A percentile compares a stretch with the other conserved stretches of the same genome.
phyloP scores from a whole-genome alignment of 768 basidiomycete species.

The Polyporus arcularius region DNA sequence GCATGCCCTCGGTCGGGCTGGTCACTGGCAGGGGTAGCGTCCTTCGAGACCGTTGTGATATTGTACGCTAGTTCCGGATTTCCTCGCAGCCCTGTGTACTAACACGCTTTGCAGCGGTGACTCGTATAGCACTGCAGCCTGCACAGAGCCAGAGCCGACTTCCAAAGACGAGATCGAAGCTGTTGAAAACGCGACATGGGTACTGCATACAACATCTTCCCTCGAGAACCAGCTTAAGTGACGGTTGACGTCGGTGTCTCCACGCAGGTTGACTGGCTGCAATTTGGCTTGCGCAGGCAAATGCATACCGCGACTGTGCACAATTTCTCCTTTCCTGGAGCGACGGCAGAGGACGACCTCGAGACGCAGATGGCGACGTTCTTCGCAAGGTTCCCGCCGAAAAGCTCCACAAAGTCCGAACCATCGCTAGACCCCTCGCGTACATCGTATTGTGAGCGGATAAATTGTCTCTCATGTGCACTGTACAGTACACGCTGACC shows the following conservation, averaged over 20 bases:
- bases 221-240: neutral
- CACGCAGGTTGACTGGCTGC: neutral
- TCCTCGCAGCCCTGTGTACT: no score
- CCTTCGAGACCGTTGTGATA: no score
- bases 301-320: neutral
- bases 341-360: constrained; percentile 29
- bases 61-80: no score
- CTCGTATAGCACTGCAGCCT: neutral
- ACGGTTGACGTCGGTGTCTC: neutral
- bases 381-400: constrained; percentile 10
- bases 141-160: no score
- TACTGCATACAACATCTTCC: neutral
- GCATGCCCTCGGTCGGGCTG: no score
- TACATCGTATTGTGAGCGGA: constrained; percentile 3
- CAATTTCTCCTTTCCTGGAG: constrained; percentile 26
- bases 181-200: neutral
- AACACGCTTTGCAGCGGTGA: no score
- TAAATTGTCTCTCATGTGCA: neutral
- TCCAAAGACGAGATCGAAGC: neutral
- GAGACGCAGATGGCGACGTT: constrained; percentile 18
- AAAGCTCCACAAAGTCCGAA: neutral
- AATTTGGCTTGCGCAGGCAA: neutral
- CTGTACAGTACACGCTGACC: neutral
- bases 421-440: constrained; percentile 7
- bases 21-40: no score